A percentile compares a stretch with the other conserved stretches of the same genome.
Conservation (phyloP, 495 filamentous ascomycete species). For the Monascus purpureus region DNA sequence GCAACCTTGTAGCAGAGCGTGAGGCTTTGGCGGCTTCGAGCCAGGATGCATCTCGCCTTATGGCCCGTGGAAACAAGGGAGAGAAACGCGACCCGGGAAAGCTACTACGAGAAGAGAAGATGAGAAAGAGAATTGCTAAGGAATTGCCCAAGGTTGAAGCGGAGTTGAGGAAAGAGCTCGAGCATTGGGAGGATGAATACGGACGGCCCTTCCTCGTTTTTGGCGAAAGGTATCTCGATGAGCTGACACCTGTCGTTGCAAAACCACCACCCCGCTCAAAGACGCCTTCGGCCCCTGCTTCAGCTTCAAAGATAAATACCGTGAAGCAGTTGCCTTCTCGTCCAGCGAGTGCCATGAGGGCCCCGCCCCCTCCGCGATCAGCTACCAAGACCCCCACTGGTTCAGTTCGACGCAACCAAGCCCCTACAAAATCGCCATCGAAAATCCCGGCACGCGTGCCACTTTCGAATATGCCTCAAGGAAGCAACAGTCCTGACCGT, state of each 20-base stretch:
- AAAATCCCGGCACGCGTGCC: conserved; percentile 74
- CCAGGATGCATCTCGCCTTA: conserved; percentile 85
- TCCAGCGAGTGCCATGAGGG: conserved; percentile 34
- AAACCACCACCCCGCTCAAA: conserved; percentile 61
- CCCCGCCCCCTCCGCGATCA: conserved; percentile 38
- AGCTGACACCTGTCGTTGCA: conserved; percentile 47
- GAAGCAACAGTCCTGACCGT: conserved; percentile 73
- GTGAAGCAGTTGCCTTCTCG: conserved; percentile 21
- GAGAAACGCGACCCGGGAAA: conserved; percentile 88
- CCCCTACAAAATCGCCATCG: conserved; percentile 48
- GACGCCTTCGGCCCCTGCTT: conserved; percentile 47
- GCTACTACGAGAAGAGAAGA: conserved; percentile 93
- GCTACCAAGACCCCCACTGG: conserved; percentile 57
- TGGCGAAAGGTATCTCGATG: conserved; percentile 76
- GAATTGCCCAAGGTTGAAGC: conserved; percentile 83
- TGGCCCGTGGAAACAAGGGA: conserved; percentile 76
- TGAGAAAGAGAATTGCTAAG: conserved; percentile 91
- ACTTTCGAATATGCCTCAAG: conserved; percentile 64
- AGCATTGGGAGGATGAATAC: conserved; percentile 87
- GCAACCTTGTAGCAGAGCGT: conserved; percentile 69
- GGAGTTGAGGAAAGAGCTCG: conserved; percentile 67
- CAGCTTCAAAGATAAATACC: conserved; percentile 14
- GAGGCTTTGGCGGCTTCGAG: conserved; percentile 77
- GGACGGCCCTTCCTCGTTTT: conserved; percentile 86
- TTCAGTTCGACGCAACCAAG: conserved; percentile 37